A percentile compares a stretch with the other conserved stretches of the same genome.
Evolutionary conservation across 202 grass and related monocot species (phyloP).

Genomic region (Miscanthus sacchariflorus): DNA sequence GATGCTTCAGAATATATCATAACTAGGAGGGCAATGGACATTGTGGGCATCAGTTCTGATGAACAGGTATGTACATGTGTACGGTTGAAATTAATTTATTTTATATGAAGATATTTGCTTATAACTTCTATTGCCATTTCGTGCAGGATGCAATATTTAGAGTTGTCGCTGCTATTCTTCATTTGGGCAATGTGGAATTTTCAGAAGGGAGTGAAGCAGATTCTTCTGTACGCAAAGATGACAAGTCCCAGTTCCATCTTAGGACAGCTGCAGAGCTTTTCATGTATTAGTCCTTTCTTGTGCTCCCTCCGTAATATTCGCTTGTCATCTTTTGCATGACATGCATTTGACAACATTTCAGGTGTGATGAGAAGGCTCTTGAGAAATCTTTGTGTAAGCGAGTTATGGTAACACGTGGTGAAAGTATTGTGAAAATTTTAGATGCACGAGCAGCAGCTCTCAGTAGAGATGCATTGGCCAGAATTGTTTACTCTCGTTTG

Average conservation of each 20-base stretch:
- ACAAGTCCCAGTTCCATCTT: slow-evolving; percentile 88
- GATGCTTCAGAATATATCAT: slow-evolving; percentile 77
- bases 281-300: slow-evolving; percentile 62
- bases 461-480: slow-evolving; percentile 93
- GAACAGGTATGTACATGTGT: slow-evolving; percentile 70
- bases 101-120: slow-evolving; percentile 37
- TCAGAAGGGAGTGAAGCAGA: slow-evolving; percentile 83
- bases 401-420: slow-evolving; percentile 89
- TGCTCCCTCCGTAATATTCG: slow-evolving; percentile 22
- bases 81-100: slow-evolving; percentile 50
- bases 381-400: slow-evolving; percentile 95
- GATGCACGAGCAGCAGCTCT: slow-evolving; percentile 79
- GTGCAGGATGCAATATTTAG: slow-evolving; percentile 92
- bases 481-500: slow-evolving; percentile 93
- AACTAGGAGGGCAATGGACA: slow-evolving; percentile 91
- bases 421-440: slow-evolving; percentile 87
- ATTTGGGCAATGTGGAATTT: slow-evolving; percentile 97
- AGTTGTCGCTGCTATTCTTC: slow-evolving; percentile 99
- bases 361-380: slow-evolving; percentile 88
- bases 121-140: slow-evolving; percentile 28
- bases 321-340: slow-evolving; percentile 20
- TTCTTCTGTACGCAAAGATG: slow-evolving; percentile 90
- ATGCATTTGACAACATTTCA: slow-evolving; percentile 55
- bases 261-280: slow-evolving; percentile 94
- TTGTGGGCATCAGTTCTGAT: slow-evolving; percentile 94